Base-by-base conservation (phyloP, 495 filamentous ascomycete species). In the Penicillium fimorum region DNA sequence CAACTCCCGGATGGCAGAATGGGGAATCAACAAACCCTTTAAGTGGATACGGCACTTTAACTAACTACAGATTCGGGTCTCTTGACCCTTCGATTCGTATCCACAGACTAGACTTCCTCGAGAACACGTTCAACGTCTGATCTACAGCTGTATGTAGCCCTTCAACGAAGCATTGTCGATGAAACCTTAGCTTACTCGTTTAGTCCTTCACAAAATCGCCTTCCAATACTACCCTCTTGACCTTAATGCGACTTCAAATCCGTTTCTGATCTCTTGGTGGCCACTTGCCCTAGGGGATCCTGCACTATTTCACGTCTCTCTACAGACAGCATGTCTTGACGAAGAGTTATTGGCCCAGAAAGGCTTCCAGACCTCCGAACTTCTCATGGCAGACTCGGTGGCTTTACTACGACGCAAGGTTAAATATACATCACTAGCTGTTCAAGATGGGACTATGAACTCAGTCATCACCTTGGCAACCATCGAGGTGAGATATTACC, bases 171-270 rank as follows among this genome's bases (percentile, higher is more conserved):
- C 22, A 9, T 30, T 15, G 18, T 43, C 32, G 33, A 46, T 32
- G 24, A 47, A 43, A 25, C 24, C 30, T 42, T 53, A 53, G 51
- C 57, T 68, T 40, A 72, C 38, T 17, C 29, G 40, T 42, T 4
- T 37, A 80, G 77, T 82, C 45, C 64, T 79, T 30, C 67, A 75
- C 50, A 80, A 78, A 51, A 82, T 82, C 37, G 78, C 78, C 0
- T 82, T 82, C 47, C 71, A 80, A 50, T 82, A 79, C 52, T 82
- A 82, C 55, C 79, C 78, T 2, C 70, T 82, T 27, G 79, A 82
- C 37, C 58, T 80, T 8, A 77, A 69, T 50, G 51, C 70, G 3
- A 65, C 58, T 5, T 75, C 79, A 33, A 82, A 81, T 60, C 78
- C 79, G 0, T 81, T 81, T 59, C 63, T 82, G 30, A 63, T 79